A percentile compares a stretch with the other conserved stretches of the same genome.
Evolutionary conservation across 805 yeast species (phyloP).

Genomic region (Metschnikowia noctiluminum): DNA sequence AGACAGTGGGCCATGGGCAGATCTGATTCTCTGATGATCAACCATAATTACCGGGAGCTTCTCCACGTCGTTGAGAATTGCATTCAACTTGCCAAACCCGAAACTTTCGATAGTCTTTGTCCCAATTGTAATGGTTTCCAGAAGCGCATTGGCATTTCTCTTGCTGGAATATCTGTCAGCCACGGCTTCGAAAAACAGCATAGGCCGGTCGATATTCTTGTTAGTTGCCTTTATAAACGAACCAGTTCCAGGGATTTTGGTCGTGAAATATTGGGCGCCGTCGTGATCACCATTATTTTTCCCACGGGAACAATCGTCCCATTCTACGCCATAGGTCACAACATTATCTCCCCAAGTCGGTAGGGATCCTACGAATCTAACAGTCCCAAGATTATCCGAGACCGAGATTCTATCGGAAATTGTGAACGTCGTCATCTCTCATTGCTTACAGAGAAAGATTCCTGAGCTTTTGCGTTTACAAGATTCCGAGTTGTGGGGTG

Average conservation of each 20-base stretch:
- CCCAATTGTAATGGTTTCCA: conserved; percentile 45
- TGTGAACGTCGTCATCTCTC: background rate
- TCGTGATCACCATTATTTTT: conserved; percentile 63
- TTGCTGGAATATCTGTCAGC: conserved; percentile 40
- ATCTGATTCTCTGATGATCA: conserved; percentile 36
- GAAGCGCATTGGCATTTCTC: conserved; percentile 15
- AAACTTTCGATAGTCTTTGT: conserved; percentile 54
- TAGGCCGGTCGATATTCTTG: conserved; percentile 26
- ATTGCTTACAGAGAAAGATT: background rate
- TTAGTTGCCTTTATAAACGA: conserved; percentile 56
- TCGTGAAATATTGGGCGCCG: conserved; percentile 53
- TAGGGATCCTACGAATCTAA: conserved; percentile 57
- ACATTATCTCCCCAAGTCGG: conserved; percentile 55
- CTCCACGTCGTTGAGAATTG: conserved; percentile 45
- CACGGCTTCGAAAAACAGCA: conserved; percentile 49
- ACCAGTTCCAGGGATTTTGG: conserved; percentile 44
- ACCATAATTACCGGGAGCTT: conserved; percentile 50
- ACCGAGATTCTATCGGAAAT: conserved; percentile 21
- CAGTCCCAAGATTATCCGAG: conserved; percentile 55
- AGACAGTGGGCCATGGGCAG: conserved; percentile 1
- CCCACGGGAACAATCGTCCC: conserved; percentile 74
- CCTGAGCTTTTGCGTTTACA: background rate
- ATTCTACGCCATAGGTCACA: conserved; percentile 73
- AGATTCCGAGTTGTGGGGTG: background rate
- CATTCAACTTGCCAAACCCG: conserved; percentile 60